phyloP scores from a whole-genome alignment of 352 stramenopile species.

The Globisporangium radiosum region DNA sequence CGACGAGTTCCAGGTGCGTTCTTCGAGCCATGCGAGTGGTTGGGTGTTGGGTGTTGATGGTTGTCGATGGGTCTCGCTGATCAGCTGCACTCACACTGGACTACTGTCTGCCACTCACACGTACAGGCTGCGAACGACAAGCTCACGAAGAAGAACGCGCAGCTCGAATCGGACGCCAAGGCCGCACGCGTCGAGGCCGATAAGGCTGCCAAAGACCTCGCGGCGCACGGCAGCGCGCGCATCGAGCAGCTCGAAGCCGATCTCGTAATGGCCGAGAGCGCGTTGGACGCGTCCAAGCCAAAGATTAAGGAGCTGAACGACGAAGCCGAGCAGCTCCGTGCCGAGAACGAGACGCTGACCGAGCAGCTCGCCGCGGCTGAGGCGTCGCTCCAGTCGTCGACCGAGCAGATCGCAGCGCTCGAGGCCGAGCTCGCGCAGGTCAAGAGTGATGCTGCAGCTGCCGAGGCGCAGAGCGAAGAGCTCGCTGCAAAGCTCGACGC shows the following conservation, averaged over 20 bases:
- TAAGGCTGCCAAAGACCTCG: slow-evolving; percentile 26
- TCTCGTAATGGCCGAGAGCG: slow-evolving; percentile 17
- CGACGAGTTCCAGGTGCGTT: slow-evolving; percentile 30
- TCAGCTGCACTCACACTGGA: background rate
- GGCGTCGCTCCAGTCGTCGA: slow-evolving; percentile 5
- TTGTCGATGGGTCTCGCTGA: no score
- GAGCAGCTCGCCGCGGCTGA: slow-evolving; percentile 12
- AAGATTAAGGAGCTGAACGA: slow-evolving; percentile 3
- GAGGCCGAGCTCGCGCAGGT: slow-evolving; percentile 21
- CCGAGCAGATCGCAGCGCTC: slow-evolving; percentile 17
- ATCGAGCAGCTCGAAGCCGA: slow-evolving; percentile 21
- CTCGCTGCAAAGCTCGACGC: slow-evolving; percentile 13
- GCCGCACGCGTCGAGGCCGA: slow-evolving; percentile 32
- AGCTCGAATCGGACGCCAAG: slow-evolving; percentile 36
- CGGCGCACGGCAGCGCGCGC: slow-evolving; percentile 21
- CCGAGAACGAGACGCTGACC: slow-evolving; percentile 7
- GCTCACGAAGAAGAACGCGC: slow-evolving; percentile 34
- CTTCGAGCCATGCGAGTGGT: background rate
- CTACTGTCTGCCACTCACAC: background rate
- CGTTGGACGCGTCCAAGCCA: slow-evolving; percentile 11
- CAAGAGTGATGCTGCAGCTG: slow-evolving; percentile 12
- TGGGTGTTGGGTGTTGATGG: background rate
- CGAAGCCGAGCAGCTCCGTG: slow-evolving; percentile 7
- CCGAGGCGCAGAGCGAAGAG: background rate
- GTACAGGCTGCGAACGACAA: slow-evolving; percentile 32